These are phyloP conservation scores for Aspergillus texensis DNA, from an alignment of 2,329 filamentous ascomycete species.

Conservation along the genomic window DNA sequence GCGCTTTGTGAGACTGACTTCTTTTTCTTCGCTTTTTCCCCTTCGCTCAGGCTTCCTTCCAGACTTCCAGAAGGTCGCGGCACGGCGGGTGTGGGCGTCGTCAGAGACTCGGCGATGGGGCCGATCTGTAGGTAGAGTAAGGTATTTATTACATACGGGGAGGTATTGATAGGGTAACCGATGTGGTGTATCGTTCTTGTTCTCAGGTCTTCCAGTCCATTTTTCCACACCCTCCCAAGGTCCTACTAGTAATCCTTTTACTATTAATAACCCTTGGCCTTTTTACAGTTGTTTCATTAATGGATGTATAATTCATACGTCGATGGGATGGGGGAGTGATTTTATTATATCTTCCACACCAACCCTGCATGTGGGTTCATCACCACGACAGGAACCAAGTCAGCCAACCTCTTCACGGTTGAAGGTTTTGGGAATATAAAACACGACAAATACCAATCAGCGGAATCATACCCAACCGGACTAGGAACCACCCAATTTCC, in stretches of 20 bases:
- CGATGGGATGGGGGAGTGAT: neutral
- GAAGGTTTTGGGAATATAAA: neutral
- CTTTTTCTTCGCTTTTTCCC: constrained; percentile 1
- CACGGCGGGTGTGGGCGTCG: constrained; percentile 22
- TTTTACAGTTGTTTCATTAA: neutral
- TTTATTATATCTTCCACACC: neutral
- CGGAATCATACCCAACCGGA: neutral
- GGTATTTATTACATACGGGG: neutral
- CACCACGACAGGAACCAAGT: neutral
- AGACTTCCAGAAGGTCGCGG: constrained; percentile 28
- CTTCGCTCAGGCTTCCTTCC: constrained; percentile 18
- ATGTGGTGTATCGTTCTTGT: neutral
- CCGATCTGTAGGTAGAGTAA: constrained; percentile 9
- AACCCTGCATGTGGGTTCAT: neutral
- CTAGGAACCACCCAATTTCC: neutral
- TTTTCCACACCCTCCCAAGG: too few relatives aligned
- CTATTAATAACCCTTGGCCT: neutral
- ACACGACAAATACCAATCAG: neutral
- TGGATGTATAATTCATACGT: neutral
- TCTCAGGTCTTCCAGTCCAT: neutral
- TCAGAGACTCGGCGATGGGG: constrained; percentile 21
- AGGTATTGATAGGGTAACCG: constrained; percentile 1
- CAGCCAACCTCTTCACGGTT: neutral
- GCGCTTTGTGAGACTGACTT: constrained; percentile 3
- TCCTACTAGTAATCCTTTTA: neutral